Evolutionary conservation across 495 filamentous ascomycete genomes (phyloP), one percentile per base, ranked within the genome.

Genomic region (Coniosporium apollinis): DNA sequence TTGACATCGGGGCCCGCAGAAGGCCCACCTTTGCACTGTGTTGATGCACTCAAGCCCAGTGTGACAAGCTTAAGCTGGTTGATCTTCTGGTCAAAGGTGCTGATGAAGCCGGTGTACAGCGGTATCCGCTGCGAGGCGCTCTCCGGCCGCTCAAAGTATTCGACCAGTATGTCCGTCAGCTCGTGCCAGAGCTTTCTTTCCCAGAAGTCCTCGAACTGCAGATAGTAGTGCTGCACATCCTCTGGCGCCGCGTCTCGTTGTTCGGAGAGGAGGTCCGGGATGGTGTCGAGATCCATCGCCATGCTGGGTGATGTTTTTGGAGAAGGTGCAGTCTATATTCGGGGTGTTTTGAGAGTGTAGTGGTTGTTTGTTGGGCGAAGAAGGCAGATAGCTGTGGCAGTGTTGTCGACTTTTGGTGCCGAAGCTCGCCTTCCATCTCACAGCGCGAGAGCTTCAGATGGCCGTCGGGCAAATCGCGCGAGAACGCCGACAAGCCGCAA

Each of bases 171-270:
- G 48, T 89, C 79, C 22, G 89, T 99, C 33, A 99, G 84, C 59
- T 99, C 85, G 60, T 99, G 91, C 89, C 89, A 99, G 61, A 99
- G 70, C 62, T 92, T 91, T 42, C 89, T 79, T 64, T 99, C 89
- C 91, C 89, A 96, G 57, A 70, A 81, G 55, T 94, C 84, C 70
- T 99, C 89, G 43, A 96, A 93, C 41, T 76, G 76, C 45, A 96
- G 71, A 61, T 94, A 84, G 48, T 77, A 70, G 48, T 74, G 67
- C 57, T 94, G 87, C 34, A 89, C 70, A 51, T 92, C 79, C 38
- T 80, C 78, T 37, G 86, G 82, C 50, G 85, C 79, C 54, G 68
- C 59, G 49, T 78, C 72, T 55, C 87, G 80, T 66, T 89, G 82
- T 38, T 87, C 78, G 38, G 69, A 70, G 38, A 99, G 78, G 65